These are phyloP conservation scores for Chlamydomonas schloesseri DNA, from an alignment of 139 green algal species.

Conservation along the genomic window DNA sequence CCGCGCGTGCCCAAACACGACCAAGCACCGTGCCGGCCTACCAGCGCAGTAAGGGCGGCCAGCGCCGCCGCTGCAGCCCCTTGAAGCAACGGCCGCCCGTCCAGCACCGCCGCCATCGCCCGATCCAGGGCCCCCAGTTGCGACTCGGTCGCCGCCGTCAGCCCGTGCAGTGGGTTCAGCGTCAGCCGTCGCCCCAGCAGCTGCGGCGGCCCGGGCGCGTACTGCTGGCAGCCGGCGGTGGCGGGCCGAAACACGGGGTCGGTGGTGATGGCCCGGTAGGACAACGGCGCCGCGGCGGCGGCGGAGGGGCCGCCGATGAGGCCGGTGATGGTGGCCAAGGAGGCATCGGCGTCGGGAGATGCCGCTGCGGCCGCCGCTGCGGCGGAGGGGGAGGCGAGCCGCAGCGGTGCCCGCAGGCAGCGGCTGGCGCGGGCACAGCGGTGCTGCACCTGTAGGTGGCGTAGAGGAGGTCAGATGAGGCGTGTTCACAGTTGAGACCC, in stretches of 20 bases:
- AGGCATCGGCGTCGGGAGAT: too few species aligned
- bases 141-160: not conserved
- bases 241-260: not conserved
- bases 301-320: not conserved
- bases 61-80: not conserved
- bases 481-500: too few species aligned
- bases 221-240: not conserved
- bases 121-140: not conserved
- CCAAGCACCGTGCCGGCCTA: not conserved
- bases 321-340: too few species aligned
- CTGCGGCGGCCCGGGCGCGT: constrained; percentile 19
- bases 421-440: too few species aligned
- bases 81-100: constrained; percentile 6
- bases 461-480: too few species aligned
- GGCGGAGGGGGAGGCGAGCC: too few species aligned
- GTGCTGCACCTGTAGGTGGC: too few species aligned
- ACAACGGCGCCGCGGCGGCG: not conserved
- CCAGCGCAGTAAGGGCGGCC: constrained; percentile 1
- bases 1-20: too few species aligned
- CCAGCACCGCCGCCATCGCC: not conserved
- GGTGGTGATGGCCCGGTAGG: constrained; percentile 20
- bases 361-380: too few species aligned
- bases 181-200: constrained; percentile 12
- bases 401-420: too few species aligned
- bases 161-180: constrained; percentile 26